Conservation (phyloP, 192 early-diverging fungal genomes). For the Entrophospora sp. region DNA sequence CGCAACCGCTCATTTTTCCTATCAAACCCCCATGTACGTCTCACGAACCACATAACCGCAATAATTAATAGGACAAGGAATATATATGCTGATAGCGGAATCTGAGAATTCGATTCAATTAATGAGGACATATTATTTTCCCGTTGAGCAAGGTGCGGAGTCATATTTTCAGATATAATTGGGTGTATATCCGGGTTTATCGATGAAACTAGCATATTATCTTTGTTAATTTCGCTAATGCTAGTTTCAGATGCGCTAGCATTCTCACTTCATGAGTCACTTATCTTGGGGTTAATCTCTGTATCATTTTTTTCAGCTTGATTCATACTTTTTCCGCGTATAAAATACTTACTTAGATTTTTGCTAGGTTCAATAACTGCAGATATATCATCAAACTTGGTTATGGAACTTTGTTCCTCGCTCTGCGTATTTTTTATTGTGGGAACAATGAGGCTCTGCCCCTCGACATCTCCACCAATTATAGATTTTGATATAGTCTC, state of each 20-base stretch:
- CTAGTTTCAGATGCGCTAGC: not conserved
- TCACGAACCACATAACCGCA: too few species aligned
- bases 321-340: not conserved
- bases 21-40: too few species aligned
- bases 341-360: conserved; percentile 9
- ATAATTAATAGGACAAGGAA: too few species aligned
- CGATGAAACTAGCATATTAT: too few species aligned
- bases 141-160: not conserved
- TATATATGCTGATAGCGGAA: not conserved
- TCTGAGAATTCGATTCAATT: conserved; percentile 5
- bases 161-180: not conserved
- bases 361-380: too few species aligned
- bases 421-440: not conserved
- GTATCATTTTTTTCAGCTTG: not conserved
- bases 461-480: not conserved
- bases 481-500: not conserved
- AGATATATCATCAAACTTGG: too few species aligned
- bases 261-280: not conserved
- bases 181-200: not conserved
- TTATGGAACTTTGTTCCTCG: not conserved
- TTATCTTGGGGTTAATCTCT: not conserved
- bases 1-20: too few species aligned
- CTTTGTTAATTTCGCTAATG: not conserved
- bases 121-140: conserved; percentile 4
- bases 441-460: not conserved